phyloP scores from a whole-genome alignment of 371 early-diverging fungal genomes.

The Mucor velutinosus region DNA sequence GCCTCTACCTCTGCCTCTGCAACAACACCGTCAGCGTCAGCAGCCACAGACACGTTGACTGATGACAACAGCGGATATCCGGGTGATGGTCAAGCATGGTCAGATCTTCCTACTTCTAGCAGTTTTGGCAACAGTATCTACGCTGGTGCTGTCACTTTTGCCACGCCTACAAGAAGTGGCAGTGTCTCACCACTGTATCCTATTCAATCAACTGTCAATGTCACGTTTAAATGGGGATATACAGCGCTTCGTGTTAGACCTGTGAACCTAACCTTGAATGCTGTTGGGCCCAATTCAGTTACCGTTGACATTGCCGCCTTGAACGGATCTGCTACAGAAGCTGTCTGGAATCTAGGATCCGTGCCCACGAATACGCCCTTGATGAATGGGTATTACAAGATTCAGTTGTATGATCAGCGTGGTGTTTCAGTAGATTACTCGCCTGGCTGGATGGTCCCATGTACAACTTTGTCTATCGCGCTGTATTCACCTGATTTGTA shows the following conservation, averaged over 20 bases:
- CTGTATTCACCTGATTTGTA: conserved; percentile 15
- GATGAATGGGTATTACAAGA: conserved; percentile 23
- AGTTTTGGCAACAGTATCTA: conserved; percentile 17
- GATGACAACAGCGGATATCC: not conserved
- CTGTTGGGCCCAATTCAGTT: conserved; percentile 21
- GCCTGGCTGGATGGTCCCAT: conserved; percentile 13
- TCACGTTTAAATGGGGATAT: conserved; percentile 26
- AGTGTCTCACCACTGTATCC: conserved; percentile 22
- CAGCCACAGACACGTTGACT: not conserved
- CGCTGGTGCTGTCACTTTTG: conserved; percentile 18
- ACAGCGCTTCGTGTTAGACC: conserved; percentile 18
- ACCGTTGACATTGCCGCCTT: conserved; percentile 14
- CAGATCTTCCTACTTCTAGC: conserved; percentile 21
- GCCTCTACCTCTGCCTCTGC: not conserved
- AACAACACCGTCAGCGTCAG: not conserved
- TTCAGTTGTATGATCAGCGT: conserved; percentile 28
- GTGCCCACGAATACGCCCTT: conserved; percentile 8
- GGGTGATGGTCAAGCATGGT: not conserved
- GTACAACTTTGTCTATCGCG: conserved; percentile 14
- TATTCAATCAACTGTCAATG: conserved; percentile 13
- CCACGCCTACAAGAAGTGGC: conserved; percentile 13
- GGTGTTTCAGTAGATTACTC: conserved; percentile 9
- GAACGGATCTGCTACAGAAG: conserved; percentile 18
- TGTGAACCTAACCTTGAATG: conserved; percentile 19
- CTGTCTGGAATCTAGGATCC: conserved; percentile 20